Evolutionary conservation across 2,329 filamentous ascomycete genomes (phyloP), one percentile per base, ranked within the genome.

Genomic region (Dothistroma pini): DNA sequence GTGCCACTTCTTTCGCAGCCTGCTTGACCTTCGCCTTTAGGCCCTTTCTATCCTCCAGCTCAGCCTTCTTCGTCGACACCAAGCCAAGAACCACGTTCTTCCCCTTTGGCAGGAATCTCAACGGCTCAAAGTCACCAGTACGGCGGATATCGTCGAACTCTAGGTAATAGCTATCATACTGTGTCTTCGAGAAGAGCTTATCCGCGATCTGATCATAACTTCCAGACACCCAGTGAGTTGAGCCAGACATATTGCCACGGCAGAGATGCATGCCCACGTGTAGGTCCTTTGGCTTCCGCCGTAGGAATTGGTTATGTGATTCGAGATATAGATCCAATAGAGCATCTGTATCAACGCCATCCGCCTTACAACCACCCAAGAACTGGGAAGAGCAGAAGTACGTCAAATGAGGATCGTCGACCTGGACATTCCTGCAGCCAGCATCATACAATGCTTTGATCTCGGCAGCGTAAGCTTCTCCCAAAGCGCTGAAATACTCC

Each of bases 11-110:
- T 19, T 68, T 67, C 10, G 69, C 69, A 35, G 72, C 71, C 44
- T 66, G 59, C 29, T 58, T 7, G 19, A 73, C 66, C 59, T 63
- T 70, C 35, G 38, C 51, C 59, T 63, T 66, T 59, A 72, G 60
- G 32, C 59, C 66, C 2, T 66, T 56, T 22, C 54, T 53, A 44
- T 66, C 63, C 62, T 73, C 71, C 25, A 74, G 48, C 32, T 71
- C 68, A 1, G 66, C 67, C 29, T 66, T 66, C 67, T 74, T 74
- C 34, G 70, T 74, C 58, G 66, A 69, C 16, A 74, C 68, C 8
- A 73, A 60, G 11, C 71, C 72, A 34, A 73, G 63, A 14, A 74
- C 71, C 10, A 73, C 70, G 59, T 71, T 72, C 68, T 74, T 71
- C 29, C 70, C 69, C 53, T 57, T 60, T 11, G 70, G 71, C 50